phyloP scores from a whole-genome alignment of 2,329 filamentous ascomycete genomes.

The Apiospora sp. region DNA sequence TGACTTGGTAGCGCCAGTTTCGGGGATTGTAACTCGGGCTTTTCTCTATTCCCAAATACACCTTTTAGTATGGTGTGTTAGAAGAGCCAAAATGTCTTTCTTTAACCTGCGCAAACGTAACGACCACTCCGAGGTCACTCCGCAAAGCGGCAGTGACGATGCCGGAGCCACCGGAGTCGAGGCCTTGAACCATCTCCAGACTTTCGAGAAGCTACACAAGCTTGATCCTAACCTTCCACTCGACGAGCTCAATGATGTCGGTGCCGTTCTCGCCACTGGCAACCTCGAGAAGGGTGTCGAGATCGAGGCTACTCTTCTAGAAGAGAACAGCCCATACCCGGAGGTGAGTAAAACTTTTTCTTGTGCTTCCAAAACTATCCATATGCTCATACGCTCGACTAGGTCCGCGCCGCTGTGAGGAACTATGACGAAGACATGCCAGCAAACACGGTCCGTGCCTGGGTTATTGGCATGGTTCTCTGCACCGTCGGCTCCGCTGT shows the following conservation, averaged over 20 bases:
- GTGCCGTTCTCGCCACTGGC: slow-evolving; percentile 53
- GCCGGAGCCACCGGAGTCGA: slow-evolving; percentile 29
- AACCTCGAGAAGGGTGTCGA: slow-evolving; percentile 54
- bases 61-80: neutral
- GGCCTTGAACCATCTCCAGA: slow-evolving; percentile 40
- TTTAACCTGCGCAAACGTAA: slow-evolving; percentile 36
- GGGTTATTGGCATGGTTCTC: slow-evolving; percentile 64
- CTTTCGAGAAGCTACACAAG: slow-evolving; percentile 59
- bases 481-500: slow-evolving; percentile 65
- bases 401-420: slow-evolving; percentile 45
- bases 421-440: slow-evolving; percentile 61
- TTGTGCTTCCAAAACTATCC: neutral
- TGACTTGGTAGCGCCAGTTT: neutral
- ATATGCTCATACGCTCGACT: slow-evolving; percentile 26
- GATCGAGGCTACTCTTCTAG: slow-evolving; percentile 55
- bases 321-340: slow-evolving; percentile 65
- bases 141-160: slow-evolving; percentile 32
- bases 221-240: slow-evolving; percentile 66
- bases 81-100: slow-evolving; percentile 34
- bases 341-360: slow-evolving; percentile 42
- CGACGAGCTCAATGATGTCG: slow-evolving; percentile 60
- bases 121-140: slow-evolving; percentile 31
- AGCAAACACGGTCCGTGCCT: slow-evolving; percentile 66
- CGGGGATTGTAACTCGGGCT: slow-evolving; percentile 8
- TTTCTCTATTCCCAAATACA: slow-evolving; percentile 22